Evolutionary conservation across 176 grass and related monocot species (phyloP).

Genomic region (Coix lacrymajobi): DNA sequence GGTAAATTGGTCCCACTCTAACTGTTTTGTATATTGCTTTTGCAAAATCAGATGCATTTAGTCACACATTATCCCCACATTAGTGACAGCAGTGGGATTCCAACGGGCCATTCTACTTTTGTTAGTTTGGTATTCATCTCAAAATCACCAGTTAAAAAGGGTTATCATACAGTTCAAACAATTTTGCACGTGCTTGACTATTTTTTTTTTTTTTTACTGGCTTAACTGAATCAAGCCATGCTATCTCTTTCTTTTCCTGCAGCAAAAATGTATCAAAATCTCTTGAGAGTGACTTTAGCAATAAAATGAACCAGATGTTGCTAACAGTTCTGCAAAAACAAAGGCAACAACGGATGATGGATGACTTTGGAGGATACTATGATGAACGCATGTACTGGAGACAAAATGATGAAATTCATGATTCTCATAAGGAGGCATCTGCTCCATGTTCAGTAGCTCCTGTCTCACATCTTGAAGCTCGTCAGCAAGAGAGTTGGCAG

Average conservation of each 20-base stretch:
- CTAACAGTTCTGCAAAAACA: slow-evolving; percentile 58
- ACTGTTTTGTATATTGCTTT: slow-evolving; percentile 7
- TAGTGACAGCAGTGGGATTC: not conserved
- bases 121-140: slow-evolving; percentile 6
- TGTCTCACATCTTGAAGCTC: slow-evolving; percentile 31
- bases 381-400: slow-evolving; percentile 49
- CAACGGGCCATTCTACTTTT: slow-evolving; percentile 8
- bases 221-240: not conserved
- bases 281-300: slow-evolving; percentile 84
- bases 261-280: slow-evolving; percentile 90
- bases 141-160: not conserved
- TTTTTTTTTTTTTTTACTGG: slow-evolving; percentile 6
- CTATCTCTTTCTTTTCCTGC: slow-evolving; percentile 28
- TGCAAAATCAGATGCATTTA: slow-evolving; percentile 20
- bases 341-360: slow-evolving; percentile 52
- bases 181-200: not conserved
- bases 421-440: slow-evolving; percentile 45
- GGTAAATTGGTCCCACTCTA: slow-evolving; percentile 34
- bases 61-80: not conserved
- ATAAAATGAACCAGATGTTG: slow-evolving; percentile 74
- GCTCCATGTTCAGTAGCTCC: slow-evolving; percentile 50
- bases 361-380: slow-evolving; percentile 66
- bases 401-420: slow-evolving; percentile 47
- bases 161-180: not conserved
- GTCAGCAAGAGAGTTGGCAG: slow-evolving; percentile 50